Evolutionary conservation across 2,329 filamentous ascomycete species (phyloP).

Genomic region (Botrytis byssoidea): DNA sequence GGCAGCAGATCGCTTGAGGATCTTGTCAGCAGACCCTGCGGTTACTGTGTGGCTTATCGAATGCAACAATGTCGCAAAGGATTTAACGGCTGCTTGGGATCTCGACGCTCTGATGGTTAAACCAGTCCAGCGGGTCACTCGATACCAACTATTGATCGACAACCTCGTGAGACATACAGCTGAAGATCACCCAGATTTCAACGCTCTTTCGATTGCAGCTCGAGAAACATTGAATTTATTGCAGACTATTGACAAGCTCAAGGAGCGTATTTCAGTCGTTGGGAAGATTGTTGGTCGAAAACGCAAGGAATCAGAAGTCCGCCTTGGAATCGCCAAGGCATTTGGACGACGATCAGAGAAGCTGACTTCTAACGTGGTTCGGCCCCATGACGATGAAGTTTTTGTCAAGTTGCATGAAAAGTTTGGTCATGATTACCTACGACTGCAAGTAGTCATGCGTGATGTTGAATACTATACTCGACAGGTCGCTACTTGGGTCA

Average conservation of each 20-base stretch:
- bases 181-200: conserved; percentile 77
- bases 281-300: conserved; percentile 82
- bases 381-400: conserved; percentile 68
- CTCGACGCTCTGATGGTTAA: conserved; percentile 96
- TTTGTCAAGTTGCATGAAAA: conserved; percentile 81
- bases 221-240: conserved; percentile 62
- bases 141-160: conserved; percentile 84
- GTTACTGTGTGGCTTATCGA: conserved; percentile 86
- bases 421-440: conserved; percentile 89
- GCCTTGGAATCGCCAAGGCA: conserved; percentile 79
- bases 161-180: conserved; percentile 79
- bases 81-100: conserved; percentile 92
- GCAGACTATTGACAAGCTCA: conserved; percentile 89
- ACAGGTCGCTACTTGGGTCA: conserved; percentile 76
- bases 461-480: conserved; percentile 92
- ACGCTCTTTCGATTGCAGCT: conserved; percentile 56
- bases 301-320: conserved; percentile 84
- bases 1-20: conserved; percentile 59
- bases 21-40: conserved; percentile 61
- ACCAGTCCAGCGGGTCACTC: conserved; percentile 89
- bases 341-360: conserved; percentile 68
- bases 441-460: conserved; percentile 79
- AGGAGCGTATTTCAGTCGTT: conserved; percentile 90
- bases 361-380: conserved; percentile 68
- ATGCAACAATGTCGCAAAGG: conserved; percentile 87